These are phyloP conservation scores for Botrytis fabae DNA, from an alignment of 2,329 filamentous ascomycete genomes.

Conservation along the genomic window DNA sequence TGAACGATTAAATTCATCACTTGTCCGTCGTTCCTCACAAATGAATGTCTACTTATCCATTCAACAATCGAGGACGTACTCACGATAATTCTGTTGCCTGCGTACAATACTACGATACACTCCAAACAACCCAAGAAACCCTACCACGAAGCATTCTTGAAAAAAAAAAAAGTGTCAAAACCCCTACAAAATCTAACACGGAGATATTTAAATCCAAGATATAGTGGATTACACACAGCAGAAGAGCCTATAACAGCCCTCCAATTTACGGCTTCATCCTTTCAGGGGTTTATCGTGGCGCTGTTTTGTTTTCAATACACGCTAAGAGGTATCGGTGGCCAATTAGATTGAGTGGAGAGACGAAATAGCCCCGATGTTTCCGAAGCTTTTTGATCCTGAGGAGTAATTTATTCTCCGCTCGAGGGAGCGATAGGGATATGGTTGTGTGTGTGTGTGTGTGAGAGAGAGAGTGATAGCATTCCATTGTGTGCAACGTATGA, in stretches of 20 bases:
- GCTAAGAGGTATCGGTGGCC: background rate
- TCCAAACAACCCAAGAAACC: background rate
- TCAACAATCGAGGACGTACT: background rate
- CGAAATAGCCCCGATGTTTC: background rate
- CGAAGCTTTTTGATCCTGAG: background rate
- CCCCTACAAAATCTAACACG: background rate
- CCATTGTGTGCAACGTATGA: background rate
- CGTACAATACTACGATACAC: background rate
- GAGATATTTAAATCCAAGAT: background rate
- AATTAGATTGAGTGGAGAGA: background rate
- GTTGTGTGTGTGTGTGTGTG: background rate
- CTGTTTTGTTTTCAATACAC: slow-evolving; percentile 1
- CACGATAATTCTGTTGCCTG: background rate
- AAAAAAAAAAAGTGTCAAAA: background rate
- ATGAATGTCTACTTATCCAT: background rate
- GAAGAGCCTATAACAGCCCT: background rate
- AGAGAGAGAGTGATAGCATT: background rate
- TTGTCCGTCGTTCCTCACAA: background rate
- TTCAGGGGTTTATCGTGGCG: background rate
- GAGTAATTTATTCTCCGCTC: background rate
- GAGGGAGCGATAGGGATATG: background rate
- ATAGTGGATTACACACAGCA: background rate
- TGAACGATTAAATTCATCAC: background rate
- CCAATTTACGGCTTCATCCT: background rate
- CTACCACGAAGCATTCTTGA: background rate